Base-by-base conservation (phyloP, 257 asterid genomes). In the Penstemon barbatus region DNA sequence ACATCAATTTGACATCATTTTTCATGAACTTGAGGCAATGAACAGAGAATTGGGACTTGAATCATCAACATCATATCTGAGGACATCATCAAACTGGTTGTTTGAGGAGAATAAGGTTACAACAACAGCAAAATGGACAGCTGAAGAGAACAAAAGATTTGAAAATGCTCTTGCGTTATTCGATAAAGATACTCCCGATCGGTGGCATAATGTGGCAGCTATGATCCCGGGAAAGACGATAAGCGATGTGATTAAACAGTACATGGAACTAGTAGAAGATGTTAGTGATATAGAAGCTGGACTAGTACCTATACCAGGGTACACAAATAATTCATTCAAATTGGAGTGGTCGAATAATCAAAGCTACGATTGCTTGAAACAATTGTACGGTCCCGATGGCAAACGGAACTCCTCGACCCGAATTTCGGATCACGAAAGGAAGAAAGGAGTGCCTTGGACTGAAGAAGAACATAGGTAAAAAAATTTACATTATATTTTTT, bases 401-500 rank as follows among this genome's bases (percentile, higher is more conserved):
- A 89, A 87, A 68, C 63, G 90, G 43, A 67, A 37, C 74, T 57
- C 81, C 0, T 73, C 91, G 0, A 53, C 69, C 12, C 75, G 95
- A 5, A 63, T 74, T 37, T 66, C 76, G 44, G 95, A 88, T 61
- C 94, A 85, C 6, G 97, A 86, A 61, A 78, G 98, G 80, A 93
- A 85, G 71, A 93, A 90, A 68, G 98, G 98, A 0, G 91, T 90
- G 5, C 95, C 97, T 0, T 92, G 98, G 98, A 90, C 96, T 0
- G 98, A 90, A 69, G 97, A 93, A 80, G 98, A 93, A 52, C 98
- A 93, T 86, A 84, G 93, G 98, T 87, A 42, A 62, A 39, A 4
- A 2, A 10, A 8, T 4, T 41, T 13, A 11, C 42, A 46, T n/a
- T 3, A 9, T n/a, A 11, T 43, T 66, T 19, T 40, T 7, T 7